Conservation (phyloP, 1,284 basidiomycete genomes). For the Marasmius oreades region DNA sequence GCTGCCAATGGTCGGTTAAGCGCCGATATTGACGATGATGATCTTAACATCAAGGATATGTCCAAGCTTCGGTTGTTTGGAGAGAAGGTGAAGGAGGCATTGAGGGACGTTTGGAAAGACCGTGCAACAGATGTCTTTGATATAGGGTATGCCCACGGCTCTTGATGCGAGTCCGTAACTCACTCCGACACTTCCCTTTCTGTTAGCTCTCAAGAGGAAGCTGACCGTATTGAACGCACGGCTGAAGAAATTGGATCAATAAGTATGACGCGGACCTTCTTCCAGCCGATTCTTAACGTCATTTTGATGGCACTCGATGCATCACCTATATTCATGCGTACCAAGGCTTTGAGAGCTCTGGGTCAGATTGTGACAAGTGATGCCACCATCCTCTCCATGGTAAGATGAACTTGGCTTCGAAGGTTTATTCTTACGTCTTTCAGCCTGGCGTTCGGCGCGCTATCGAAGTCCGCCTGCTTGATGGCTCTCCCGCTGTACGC, state of each 20-base stretch:
- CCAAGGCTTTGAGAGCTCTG: constrained; percentile 85
- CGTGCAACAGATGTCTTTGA: constrained; percentile 69
- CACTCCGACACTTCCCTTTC: not conserved
- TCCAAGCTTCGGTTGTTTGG: constrained; percentile 45
- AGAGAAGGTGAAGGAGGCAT: constrained; percentile 50
- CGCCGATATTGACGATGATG: constrained; percentile 16
- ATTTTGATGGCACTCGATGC: constrained; percentile 78
- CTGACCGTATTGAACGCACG: constrained; percentile 58
- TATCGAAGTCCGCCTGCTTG: constrained; percentile 86
- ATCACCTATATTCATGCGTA: constrained; percentile 81
- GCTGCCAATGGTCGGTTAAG: constrained; percentile 33
- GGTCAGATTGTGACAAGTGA: constrained; percentile 85
- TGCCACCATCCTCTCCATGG: constrained; percentile 74
- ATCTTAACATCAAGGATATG: not conserved
- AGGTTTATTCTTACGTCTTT: constrained; percentile 1
- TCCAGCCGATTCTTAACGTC: constrained; percentile 76
- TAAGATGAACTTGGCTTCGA: constrained; percentile 29
- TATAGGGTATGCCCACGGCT: constrained; percentile 50
- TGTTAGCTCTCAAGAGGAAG: constrained; percentile 63
- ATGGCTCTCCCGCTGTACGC: constrained; percentile 89
- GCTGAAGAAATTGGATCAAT: constrained; percentile 75
- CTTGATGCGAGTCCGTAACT: constrained; percentile 6
- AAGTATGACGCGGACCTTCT: constrained; percentile 71
- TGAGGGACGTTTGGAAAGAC: constrained; percentile 69
- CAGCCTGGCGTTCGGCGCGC: constrained; percentile 74